Conservation (phyloP, 2,329 filamentous ascomycete species). For the Xylaria sp. region DNA sequence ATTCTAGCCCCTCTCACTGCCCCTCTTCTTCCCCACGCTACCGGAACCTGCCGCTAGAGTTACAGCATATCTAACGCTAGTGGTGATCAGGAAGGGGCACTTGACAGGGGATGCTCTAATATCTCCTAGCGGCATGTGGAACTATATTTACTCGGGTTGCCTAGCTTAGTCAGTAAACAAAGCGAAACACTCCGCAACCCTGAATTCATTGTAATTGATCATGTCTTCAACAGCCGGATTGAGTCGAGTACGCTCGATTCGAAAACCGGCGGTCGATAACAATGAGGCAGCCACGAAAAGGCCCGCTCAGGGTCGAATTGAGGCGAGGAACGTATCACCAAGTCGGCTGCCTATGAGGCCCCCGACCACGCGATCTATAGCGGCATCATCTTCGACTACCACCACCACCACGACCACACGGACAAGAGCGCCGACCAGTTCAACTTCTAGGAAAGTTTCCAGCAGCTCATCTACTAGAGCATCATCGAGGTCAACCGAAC, state of each 20-base stretch:
- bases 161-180: conserved; percentile 25
- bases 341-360: conserved; percentile 64
- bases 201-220: conserved; percentile 33
- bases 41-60: not conserved
- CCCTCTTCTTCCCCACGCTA: conserved; percentile 3
- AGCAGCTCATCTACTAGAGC: conserved; percentile 31
- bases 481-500: conserved; percentile 27
- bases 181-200: conserved; percentile 33
- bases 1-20: not conserved
- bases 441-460: conserved; percentile 41
- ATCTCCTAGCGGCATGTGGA: too few relatives aligned
- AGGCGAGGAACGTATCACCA: conserved; percentile 57
- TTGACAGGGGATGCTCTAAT: too few relatives aligned
- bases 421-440: conserved; percentile 35
- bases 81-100: not conserved
- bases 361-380: conserved; percentile 47
- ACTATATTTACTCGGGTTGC: conserved; percentile 10
- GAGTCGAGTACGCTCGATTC: conserved; percentile 61
- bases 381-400: conserved; percentile 32
- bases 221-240: conserved; percentile 58
- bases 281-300: conserved; percentile 36
- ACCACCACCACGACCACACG: conserved; percentile 36
- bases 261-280: conserved; percentile 53
- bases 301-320: conserved; percentile 39
- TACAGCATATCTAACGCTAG: not conserved